A percentile compares a stretch with the other conserved stretches of the same genome.
phyloP scores from a whole-genome alignment of 2,329 filamentous ascomycete species.

The Celoporthe dispersa region DNA sequence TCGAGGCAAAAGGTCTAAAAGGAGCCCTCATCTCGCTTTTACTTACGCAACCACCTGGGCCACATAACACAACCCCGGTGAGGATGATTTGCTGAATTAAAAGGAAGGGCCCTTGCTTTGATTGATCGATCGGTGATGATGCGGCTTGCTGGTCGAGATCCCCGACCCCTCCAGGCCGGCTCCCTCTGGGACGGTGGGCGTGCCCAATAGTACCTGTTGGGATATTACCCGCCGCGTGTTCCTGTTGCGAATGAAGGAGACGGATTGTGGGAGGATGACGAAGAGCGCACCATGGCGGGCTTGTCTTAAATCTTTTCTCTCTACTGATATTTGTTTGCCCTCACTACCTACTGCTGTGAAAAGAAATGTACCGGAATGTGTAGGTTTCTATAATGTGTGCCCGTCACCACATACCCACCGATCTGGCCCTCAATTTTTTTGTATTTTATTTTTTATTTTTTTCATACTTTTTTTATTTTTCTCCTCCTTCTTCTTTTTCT shows the following conservation, averaged over 20 bases:
- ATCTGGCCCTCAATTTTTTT: too few relatives aligned
- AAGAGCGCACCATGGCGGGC: neutral
- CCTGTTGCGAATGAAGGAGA: neutral
- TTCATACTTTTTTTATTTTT: too few relatives aligned
- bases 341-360: too few relatives aligned
- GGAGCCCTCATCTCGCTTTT: conserved; percentile 15
- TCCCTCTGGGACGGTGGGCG: neutral
- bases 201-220: neutral
- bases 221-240: neutral
- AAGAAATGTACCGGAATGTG: too few relatives aligned
- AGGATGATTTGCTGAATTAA: neutral
- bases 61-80: neutral
- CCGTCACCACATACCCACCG: too few relatives aligned
- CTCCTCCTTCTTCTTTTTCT: too few relatives aligned
- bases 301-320: too few relatives aligned
- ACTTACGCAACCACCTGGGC: neutral
- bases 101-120: neutral
- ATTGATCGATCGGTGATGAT: neutral
- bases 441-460: too few relatives aligned
- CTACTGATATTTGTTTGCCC: neutral
- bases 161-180: neutral
- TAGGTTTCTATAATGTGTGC: too few relatives aligned
- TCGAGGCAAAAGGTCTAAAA: conserved; percentile 1
- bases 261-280: neutral
- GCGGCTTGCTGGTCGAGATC: neutral